Percentiles rank a stretch among this genome's conserved stretches.
Conservation (phyloP, 768 basidiomycete genomes). For the Coprinopsis strossmayeri region DNA sequence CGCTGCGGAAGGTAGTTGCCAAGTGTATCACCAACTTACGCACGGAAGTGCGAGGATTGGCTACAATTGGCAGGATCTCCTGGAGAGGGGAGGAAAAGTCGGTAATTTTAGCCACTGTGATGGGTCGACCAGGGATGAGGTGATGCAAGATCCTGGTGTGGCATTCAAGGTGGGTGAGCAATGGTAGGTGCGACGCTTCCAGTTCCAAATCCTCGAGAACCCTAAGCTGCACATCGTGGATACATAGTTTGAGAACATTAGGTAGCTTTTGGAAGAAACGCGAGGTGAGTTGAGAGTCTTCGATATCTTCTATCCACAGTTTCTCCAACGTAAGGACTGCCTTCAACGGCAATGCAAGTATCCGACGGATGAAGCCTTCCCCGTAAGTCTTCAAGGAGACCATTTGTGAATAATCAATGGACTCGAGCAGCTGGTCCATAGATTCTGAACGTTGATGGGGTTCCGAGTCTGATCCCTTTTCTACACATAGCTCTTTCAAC, state of each 20-base stretch:
- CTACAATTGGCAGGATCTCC: too few relatives aligned
- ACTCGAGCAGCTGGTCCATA: background rate
- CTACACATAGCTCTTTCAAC: background rate
- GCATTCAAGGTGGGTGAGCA: background rate
- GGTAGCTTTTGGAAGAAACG: background rate
- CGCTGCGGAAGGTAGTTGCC: too few relatives aligned
- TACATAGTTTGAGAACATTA: background rate
- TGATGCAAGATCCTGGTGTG: background rate
- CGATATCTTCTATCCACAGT: background rate
- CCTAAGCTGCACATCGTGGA: background rate
- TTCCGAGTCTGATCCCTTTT: background rate
- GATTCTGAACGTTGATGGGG: background rate
- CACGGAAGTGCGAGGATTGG: too few relatives aligned
- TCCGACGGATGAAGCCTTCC: background rate
- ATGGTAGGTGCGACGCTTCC: background rate
- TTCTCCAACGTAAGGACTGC: background rate
- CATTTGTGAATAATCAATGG: background rate
- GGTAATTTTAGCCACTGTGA: too few relatives aligned
- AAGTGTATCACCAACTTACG: too few relatives aligned
- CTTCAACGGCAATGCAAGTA: background rate
- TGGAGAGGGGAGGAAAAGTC: too few relatives aligned
- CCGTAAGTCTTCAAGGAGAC: background rate
- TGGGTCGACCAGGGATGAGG: background rate
- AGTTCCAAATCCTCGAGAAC: background rate
- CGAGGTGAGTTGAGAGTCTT: background rate